These are phyloP conservation scores for Russula griseocarnosa DNA, from an alignment of 768 basidiomycete species.

Conservation along the genomic window DNA sequence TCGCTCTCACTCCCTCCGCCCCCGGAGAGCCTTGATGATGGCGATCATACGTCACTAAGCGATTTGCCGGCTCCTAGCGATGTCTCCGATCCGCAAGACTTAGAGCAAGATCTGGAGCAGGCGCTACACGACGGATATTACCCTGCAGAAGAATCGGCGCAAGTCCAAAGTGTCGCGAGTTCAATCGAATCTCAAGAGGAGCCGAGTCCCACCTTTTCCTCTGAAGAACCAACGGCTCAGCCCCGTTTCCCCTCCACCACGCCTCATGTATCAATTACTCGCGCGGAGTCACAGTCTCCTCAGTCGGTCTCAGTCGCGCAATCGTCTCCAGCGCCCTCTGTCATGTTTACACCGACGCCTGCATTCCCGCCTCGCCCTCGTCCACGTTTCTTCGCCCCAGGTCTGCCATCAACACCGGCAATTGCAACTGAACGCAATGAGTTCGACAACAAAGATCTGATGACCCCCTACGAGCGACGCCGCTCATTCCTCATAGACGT, in stretches of 20 bases:
- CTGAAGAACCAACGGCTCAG: slow-evolving; percentile 44
- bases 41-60: slow-evolving; percentile 9
- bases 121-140: slow-evolving; percentile 10
- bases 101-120: slow-evolving; percentile 20
- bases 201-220: slow-evolving; percentile 67
- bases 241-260: slow-evolving; percentile 20
- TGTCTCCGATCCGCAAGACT: slow-evolving; percentile 9
- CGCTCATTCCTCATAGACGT: slow-evolving; percentile 80
- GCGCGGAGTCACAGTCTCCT: slow-evolving; percentile 33
- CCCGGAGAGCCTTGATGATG: slow-evolving; percentile 21
- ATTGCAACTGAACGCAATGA: slow-evolving; percentile 26
- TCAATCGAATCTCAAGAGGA: slow-evolving; percentile 11
- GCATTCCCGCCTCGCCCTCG: slow-evolving; percentile 58
- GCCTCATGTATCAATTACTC: background rate
- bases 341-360: slow-evolving; percentile 66
- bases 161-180: background rate
- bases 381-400: slow-evolving; percentile 50
- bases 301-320: slow-evolving; percentile 41
- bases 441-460: slow-evolving; percentile 37
- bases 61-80: slow-evolving; percentile 21
- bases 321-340: slow-evolving; percentile 54
- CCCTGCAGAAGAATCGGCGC: background rate
- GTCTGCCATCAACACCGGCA: slow-evolving; percentile 22
- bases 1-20: slow-evolving; percentile 27
- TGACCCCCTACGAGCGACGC: slow-evolving; percentile 69